Percentiles rank a stretch among this genome's conserved stretches.
These are phyloP conservation scores for Pyronema omphalodes DNA, from an alignment of 495 filamentous ascomycete species.

Conservation along the genomic window DNA sequence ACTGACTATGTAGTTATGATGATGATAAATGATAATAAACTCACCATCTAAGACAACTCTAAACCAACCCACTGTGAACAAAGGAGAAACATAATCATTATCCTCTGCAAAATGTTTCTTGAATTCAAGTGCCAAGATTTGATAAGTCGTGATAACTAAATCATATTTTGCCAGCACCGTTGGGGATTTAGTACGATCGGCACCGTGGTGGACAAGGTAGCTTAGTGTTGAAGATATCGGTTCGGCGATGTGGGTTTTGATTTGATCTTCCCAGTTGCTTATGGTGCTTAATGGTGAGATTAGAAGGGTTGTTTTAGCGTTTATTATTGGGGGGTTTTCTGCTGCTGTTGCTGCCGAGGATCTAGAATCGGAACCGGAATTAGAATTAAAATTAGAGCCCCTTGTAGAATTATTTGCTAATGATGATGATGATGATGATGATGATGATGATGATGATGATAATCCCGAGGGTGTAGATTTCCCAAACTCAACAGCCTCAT, in stretches of 20 bases:
- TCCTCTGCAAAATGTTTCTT: constrained; percentile 36
- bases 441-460: too few relatives aligned
- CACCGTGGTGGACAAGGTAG: constrained; percentile 73
- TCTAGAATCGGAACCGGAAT: too few relatives aligned
- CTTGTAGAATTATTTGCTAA: too few relatives aligned
- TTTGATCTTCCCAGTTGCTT: constrained; percentile 81
- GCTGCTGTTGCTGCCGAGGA: too few relatives aligned
- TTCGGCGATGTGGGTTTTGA: constrained; percentile 55
- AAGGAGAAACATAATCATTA: constrained; percentile 35
- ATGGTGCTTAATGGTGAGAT: constrained; percentile 80
- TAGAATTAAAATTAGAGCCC: too few relatives aligned
- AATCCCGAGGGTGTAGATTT: constrained; percentile 24
- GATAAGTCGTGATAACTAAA: constrained; percentile 81
- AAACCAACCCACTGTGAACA: constrained; percentile 73
- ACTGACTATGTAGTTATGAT: background rate
- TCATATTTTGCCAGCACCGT: constrained; percentile 53
- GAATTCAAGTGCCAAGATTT: constrained; percentile 65
- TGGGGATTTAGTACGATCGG: constrained; percentile 46
- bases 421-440: too few relatives aligned
- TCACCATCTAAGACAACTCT: constrained; percentile 72
- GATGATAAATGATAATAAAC: background rate
- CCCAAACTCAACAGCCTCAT: constrained; percentile 41
- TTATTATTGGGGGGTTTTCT: constrained; percentile 37
- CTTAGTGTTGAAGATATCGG: constrained; percentile 23
- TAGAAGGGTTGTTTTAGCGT: constrained; percentile 65